These are phyloP conservation scores for Umbilicaria muhlenbergii DNA, from an alignment of 495 filamentous ascomycete genomes.

Conservation along the genomic window DNA sequence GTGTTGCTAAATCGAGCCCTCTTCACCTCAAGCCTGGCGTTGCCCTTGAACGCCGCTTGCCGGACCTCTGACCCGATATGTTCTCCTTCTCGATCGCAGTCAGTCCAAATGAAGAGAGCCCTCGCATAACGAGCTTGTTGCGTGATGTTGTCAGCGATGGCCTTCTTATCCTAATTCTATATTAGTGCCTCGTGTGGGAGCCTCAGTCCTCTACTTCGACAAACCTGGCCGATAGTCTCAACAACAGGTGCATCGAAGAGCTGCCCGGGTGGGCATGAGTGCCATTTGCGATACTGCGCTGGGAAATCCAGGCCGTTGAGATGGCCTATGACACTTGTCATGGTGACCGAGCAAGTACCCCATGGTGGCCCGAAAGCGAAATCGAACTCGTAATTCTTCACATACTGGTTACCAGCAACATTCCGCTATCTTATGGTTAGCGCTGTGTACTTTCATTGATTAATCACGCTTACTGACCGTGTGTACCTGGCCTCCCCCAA, in stretches of 20 bases:
- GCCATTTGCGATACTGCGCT: conserved; percentile 55
- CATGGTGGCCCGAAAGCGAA: conserved; percentile 72
- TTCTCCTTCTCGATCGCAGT: conserved; percentile 96
- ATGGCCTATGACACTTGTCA: conserved; percentile 87
- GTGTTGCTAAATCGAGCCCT: conserved; percentile 91
- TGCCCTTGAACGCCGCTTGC: conserved; percentile 58
- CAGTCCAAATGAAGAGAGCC: conserved; percentile 90
- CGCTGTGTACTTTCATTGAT: background rate
- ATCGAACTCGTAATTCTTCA: conserved; percentile 88
- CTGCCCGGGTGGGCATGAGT: conserved; percentile 56
- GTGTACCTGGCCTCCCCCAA: conserved; percentile 57
- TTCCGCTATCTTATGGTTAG: conserved; percentile 29
- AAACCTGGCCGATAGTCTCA: conserved; percentile 46
- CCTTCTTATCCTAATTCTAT: conserved; percentile 48
- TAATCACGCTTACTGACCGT: conserved; percentile 37
- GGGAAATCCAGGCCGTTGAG: conserved; percentile 60
- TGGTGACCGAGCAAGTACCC: conserved; percentile 70
- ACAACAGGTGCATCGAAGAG: conserved; percentile 74
- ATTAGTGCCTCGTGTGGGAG: background rate
- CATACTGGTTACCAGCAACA: conserved; percentile 51
- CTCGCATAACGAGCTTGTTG: conserved; percentile 51
- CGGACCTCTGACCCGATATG: conserved; percentile 92
- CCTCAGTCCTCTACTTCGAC: conserved; percentile 1
- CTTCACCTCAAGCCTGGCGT: conserved; percentile 59
- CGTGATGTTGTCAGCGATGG: conserved; percentile 74